phyloP scores from a whole-genome alignment of 768 basidiomycete species.

The Boletus speciosus region DNA sequence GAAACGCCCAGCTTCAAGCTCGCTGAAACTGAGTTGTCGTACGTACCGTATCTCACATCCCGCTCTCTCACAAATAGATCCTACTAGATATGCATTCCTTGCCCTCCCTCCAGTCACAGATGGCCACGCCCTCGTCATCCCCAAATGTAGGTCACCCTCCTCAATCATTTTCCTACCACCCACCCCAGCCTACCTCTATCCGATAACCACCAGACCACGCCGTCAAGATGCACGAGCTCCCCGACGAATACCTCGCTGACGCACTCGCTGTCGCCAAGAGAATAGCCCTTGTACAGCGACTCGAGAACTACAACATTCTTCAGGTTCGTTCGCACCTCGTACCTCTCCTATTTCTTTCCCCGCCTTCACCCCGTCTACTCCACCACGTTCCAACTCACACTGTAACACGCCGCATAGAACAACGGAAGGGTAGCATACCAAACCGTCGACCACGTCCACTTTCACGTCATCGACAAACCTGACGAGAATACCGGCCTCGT shows the following conservation, averaged over 20 bases:
- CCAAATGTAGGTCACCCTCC: constrained; percentile 62
- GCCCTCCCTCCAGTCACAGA: constrained; percentile 85
- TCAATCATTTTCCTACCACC: neutral
- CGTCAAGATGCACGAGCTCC: constrained; percentile 81
- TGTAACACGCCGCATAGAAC: constrained; percentile 42
- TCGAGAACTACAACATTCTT: constrained; percentile 83
- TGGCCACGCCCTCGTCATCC: constrained; percentile 88
- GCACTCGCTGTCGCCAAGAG: constrained; percentile 81
- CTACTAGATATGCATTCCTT: constrained; percentile 73
- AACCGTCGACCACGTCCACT: constrained; percentile 83
- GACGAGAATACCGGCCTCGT: constrained; percentile 66
- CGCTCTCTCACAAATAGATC: neutral
- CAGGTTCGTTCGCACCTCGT: constrained; percentile 37
- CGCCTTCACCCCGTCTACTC: neutral
- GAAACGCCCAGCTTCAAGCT: constrained; percentile 86
- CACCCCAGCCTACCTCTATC: neutral
- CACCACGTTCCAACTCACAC: neutral
- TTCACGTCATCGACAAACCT: constrained; percentile 92
- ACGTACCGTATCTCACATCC: constrained; percentile 28
- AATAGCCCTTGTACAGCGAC: constrained; percentile 72
- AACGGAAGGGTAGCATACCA: constrained; percentile 64
- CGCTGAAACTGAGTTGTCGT: constrained; percentile 70
- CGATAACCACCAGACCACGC: constrained; percentile 61
- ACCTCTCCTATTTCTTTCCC: neutral
- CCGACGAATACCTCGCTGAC: constrained; percentile 80